Conservation (phyloP, 208 protist genomes). For the Leishmania lainsoni region DNA sequence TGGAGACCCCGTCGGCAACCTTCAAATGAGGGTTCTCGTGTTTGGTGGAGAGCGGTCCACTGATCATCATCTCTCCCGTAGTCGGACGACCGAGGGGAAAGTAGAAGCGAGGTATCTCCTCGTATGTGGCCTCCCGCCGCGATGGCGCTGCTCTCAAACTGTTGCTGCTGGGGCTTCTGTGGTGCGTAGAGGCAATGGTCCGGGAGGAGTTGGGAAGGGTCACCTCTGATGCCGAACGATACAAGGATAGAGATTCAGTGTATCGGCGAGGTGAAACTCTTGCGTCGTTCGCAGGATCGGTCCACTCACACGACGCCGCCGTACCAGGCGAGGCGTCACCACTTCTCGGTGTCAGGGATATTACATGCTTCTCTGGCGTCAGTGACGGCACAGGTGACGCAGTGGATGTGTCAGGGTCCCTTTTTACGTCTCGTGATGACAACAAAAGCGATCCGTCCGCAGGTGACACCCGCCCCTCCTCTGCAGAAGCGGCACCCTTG, state of each 20-base stretch:
- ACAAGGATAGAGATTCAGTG: constrained; percentile 8
- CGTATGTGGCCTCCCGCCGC: constrained; percentile 39
- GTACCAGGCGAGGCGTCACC: constrained; percentile 2
- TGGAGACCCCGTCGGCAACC: constrained; percentile 53
- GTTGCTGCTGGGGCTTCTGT: constrained; percentile 20
- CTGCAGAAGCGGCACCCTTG: constrained; percentile 1
- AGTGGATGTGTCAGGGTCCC: not conserved
- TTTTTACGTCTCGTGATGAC: not conserved
- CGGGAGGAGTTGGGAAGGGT: constrained; percentile 9
- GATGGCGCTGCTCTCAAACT: not conserved
- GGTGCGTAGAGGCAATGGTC: constrained; percentile 1
- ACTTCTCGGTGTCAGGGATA: not conserved
- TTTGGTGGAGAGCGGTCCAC: constrained; percentile 44
- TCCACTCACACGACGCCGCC: not conserved
- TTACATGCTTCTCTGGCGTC: constrained; percentile 18
- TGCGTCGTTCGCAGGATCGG: constrained; percentile 5
- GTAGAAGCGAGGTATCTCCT: constrained; percentile 90
- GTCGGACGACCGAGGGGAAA: constrained; percentile 62
- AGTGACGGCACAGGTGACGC: not conserved
- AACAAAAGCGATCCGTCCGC: not conserved
- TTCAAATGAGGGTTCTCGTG: constrained; percentile 80
- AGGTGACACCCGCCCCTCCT: not conserved
- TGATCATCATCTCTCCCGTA: constrained; percentile 46
- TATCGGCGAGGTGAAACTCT: not conserved
- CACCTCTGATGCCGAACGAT: constrained; percentile 13